phyloP scores from a whole-genome alignment of 169 alveolate species.

The Cryptosporidium ryanae region DNA sequence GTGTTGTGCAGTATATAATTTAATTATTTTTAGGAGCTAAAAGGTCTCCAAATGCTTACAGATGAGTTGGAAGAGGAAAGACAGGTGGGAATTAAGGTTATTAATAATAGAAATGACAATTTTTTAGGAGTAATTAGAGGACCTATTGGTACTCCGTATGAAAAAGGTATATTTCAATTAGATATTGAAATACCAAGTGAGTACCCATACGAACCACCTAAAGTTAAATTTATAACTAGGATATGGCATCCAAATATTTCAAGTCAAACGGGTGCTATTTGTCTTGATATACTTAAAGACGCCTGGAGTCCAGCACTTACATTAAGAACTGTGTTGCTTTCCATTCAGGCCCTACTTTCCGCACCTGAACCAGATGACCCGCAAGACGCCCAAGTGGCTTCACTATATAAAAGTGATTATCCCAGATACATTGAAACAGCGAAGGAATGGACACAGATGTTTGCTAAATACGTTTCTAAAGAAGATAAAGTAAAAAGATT shows the following conservation, averaged over 20 bases:
- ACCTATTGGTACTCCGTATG: slow-evolving; percentile 91
- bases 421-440: slow-evolving; percentile 80
- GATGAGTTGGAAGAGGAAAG: slow-evolving; percentile 48
- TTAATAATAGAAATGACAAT: slow-evolving; percentile 27
- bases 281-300: slow-evolving; percentile 93
- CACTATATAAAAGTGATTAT: slow-evolving; percentile 81
- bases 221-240: slow-evolving; percentile 92
- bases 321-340: slow-evolving; percentile 90
- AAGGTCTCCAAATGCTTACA: slow-evolving; percentile 43
- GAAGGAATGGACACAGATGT: slow-evolving; percentile 82
- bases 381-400: slow-evolving; percentile 87
- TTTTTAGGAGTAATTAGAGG: slow-evolving; percentile 66
- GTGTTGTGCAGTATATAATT: not conserved
- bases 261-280: slow-evolving; percentile 93
- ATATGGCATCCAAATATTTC: slow-evolving; percentile 97
- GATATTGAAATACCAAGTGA: slow-evolving; percentile 93
- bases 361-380: slow-evolving; percentile 88
- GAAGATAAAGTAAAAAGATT: slow-evolving; percentile 82
- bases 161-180: slow-evolving; percentile 91
- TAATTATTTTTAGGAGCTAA: slow-evolving; percentile 26
- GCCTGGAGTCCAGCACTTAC: slow-evolving; percentile 99
- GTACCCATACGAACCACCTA: slow-evolving; percentile 94
- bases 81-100: slow-evolving; percentile 38
- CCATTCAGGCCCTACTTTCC: slow-evolving; percentile 84
- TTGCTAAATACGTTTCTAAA: slow-evolving; percentile 79